These are phyloP conservation scores for Trypanosoma cruzi DNA, from an alignment of 208 protist genomes.

Conservation along the genomic window DNA sequence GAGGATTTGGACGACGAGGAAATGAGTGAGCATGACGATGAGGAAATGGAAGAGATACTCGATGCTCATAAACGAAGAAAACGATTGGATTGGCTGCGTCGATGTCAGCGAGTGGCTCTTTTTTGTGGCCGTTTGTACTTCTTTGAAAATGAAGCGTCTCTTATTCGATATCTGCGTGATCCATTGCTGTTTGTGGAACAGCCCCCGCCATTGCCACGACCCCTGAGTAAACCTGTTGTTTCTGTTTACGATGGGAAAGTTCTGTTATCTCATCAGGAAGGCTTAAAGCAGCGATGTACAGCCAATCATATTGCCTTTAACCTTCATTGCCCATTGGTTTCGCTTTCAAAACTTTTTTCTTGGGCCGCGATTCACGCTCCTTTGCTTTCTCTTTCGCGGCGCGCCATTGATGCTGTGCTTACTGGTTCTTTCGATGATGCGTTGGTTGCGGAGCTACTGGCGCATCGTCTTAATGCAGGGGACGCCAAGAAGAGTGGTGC, in stretches of 20 bases:
- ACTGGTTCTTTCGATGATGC: conserved; percentile 31
- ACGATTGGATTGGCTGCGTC: conserved; percentile 28
- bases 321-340: conserved; percentile 54
- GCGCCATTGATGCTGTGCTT: conserved; percentile 54
- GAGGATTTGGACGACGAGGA: conserved; percentile 48
- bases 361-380: conserved; percentile 64
- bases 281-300: conserved; percentile 51
- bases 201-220: conserved; percentile 56
- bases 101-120: conserved; percentile 46
- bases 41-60: conserved; percentile 78
- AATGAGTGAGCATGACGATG: conserved; percentile 65
- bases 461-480: conserved; percentile 51
- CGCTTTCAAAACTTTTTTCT: conserved; percentile 73
- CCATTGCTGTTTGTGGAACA: conserved; percentile 72
- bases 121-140: conserved; percentile 73
- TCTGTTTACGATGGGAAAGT: conserved; percentile 16
- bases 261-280: conserved; percentile 9
- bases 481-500: conserved; percentile 66
- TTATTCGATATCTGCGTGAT: conserved; percentile 67
- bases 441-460: conserved; percentile 53
- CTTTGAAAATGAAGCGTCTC: conserved; percentile 64
- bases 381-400: conserved; percentile 47
- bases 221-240: conserved; percentile 29
- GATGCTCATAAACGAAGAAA: conserved; percentile 37
- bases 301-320: conserved; percentile 80